phyloP scores from a whole-genome alignment of 208 protist genomes.

The Leishmania braziliensis region DNA sequence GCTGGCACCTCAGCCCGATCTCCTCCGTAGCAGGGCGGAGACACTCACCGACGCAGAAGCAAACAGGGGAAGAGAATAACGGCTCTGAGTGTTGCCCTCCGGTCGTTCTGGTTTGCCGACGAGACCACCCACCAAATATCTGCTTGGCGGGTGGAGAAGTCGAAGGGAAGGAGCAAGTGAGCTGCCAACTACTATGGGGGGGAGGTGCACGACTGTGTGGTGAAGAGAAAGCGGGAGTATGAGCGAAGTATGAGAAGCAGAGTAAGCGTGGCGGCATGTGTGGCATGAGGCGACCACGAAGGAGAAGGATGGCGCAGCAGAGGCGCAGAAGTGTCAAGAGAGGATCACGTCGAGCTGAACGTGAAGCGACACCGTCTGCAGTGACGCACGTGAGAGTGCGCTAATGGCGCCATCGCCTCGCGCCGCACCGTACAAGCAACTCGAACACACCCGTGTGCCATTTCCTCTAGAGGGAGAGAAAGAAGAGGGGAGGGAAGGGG shows the following conservation, averaged over 20 bases:
- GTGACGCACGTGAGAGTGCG: neutral
- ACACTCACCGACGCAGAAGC: neutral
- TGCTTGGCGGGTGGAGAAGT: neutral
- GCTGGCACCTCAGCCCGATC: neutral
- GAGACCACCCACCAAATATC: neutral
- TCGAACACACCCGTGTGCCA: neutral
- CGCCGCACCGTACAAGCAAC: neutral
- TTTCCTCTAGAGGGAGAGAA: neutral
- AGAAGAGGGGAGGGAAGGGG: neutral
- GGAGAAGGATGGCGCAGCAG: neutral
- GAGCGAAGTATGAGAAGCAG: neutral
- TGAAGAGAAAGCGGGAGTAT: neutral
- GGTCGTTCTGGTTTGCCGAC: neutral
- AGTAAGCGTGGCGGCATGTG: neutral
- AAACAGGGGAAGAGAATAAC: neutral
- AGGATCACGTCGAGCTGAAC: neutral
- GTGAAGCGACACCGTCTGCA: no score
- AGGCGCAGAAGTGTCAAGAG: neutral
- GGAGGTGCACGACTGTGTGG: neutral
- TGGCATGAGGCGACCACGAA: neutral
- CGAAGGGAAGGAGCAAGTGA: neutral
- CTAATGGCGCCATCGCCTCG: neutral
- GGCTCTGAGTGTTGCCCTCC: neutral
- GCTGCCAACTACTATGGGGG: neutral
- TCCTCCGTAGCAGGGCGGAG: neutral